Evolutionary conservation across 495 filamentous ascomycete species (phyloP).

Genomic region (Penicillium crystallinum): DNA sequence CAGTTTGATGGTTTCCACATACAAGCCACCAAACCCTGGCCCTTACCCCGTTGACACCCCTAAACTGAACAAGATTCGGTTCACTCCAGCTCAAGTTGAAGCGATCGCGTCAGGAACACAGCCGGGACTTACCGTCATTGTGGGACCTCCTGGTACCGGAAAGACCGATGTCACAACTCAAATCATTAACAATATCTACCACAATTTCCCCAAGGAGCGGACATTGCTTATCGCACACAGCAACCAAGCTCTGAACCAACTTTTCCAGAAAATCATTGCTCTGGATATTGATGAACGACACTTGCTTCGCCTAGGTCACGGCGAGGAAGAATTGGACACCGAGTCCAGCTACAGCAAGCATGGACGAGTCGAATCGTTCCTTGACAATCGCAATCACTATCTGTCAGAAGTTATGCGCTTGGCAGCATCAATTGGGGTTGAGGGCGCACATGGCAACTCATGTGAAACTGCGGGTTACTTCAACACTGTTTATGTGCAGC

Average conservation of each 20-base stretch:
- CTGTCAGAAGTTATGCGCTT: constrained; percentile 83
- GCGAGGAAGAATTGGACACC: constrained; percentile 88
- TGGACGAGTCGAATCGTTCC: constrained; percentile 91
- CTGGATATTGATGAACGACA: constrained; percentile 96
- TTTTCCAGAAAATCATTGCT: constrained; percentile 96
- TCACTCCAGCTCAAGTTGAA: constrained; percentile 86
- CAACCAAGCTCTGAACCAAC: constrained; percentile 95
- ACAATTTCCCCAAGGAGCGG: constrained; percentile 89
- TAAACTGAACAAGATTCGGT: constrained; percentile 76
- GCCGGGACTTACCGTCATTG: constrained; percentile 89
- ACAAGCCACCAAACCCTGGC: constrained; percentile 83
- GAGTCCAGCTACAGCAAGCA: constrained; percentile 88
- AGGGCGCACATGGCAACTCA: constrained; percentile 86
- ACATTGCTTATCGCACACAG: constrained; percentile 94
- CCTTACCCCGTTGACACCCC: constrained; percentile 88
- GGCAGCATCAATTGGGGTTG: constrained; percentile 74
- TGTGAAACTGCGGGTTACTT: constrained; percentile 98
- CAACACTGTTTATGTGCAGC: constrained; percentile 82
- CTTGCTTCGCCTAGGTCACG: constrained; percentile 86
- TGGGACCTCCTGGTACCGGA: constrained; percentile 92
- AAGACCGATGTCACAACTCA: constrained; percentile 99
- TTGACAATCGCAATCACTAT: constrained; percentile 77
- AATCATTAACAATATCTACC: constrained; percentile 98
- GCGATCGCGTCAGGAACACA: constrained; percentile 93
- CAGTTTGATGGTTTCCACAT: constrained; percentile 78